Percentiles rank a stretch among this genome's conserved stretches.
Evolutionary conservation across 345 rosid genomes (phyloP).

Genomic region (Murraya paniculata): DNA sequence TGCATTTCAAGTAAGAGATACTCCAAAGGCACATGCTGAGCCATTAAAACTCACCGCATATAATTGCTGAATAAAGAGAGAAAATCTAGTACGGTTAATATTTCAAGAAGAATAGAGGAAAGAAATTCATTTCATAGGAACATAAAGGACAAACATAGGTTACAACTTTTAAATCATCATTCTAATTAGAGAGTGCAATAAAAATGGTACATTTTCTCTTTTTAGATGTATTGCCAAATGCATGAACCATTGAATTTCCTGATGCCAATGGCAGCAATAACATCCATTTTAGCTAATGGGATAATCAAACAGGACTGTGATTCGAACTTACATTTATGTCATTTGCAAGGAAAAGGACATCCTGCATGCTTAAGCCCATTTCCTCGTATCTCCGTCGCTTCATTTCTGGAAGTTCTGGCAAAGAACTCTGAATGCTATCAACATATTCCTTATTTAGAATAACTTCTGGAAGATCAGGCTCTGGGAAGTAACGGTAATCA

Average conservation of each 20-base stretch:
- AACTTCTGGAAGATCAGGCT: constrained; percentile 95
- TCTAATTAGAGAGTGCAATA: neutral
- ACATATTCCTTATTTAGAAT: constrained; percentile 62
- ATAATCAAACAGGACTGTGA: neutral
- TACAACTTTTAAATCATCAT: neutral
- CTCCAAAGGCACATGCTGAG: neutral
- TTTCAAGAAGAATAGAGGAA: neutral
- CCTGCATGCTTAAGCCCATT: constrained; percentile 90
- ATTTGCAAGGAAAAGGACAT: constrained; percentile 92
- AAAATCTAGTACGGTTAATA: neutral
- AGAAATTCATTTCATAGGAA: neutral
- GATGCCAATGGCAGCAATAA: neutral
- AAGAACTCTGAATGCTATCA: constrained; percentile 47
- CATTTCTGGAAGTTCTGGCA: constrained; percentile 92
- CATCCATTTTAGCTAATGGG: neutral
- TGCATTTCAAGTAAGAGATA: neutral
- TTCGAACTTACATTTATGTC: constrained; percentile 62
- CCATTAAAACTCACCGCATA: neutral
- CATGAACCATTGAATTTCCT: neutral
- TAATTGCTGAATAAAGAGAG: neutral
- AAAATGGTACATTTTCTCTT: neutral
- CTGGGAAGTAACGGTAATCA: constrained; percentile 92
- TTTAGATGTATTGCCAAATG: neutral
- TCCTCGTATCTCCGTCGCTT: constrained; percentile 81
- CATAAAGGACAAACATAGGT: neutral